Percentiles rank a stretch among this genome's conserved stretches.
These are phyloP conservation scores for Eucalyptus leucophloia DNA, from an alignment of 345 rosid genomes.

Conservation along the genomic window DNA sequence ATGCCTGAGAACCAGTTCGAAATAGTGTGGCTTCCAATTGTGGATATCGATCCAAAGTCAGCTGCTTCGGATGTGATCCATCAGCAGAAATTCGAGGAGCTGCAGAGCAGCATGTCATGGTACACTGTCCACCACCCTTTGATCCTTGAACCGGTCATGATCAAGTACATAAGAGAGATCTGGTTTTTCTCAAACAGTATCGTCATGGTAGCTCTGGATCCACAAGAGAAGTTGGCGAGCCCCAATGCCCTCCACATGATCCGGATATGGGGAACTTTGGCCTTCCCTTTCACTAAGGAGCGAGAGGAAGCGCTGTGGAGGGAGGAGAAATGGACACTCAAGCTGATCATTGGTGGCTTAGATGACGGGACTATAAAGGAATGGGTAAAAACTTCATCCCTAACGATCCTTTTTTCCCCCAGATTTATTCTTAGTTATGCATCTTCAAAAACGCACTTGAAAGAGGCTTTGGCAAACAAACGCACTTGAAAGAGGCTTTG, in stretches of 20 bases:
- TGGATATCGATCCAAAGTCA: slow-evolving; percentile 5
- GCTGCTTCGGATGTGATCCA: slow-evolving; percentile 5
- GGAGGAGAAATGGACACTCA: slow-evolving; percentile 7
- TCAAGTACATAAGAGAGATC: slow-evolving; percentile 11
- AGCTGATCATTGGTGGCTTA: slow-evolving; percentile 1
- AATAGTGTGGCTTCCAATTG: slow-evolving; percentile 34
- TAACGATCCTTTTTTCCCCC: neutral
- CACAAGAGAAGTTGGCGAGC: slow-evolving; percentile 3
- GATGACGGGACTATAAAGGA: neutral
- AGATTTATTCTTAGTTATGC: neutral
- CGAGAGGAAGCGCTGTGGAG: slow-evolving; percentile 16
- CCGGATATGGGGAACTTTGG: slow-evolving; percentile 11
- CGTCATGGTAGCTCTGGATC: slow-evolving; percentile 12
- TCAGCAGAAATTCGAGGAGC: slow-evolving; percentile 4
- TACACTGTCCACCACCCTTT: slow-evolving; percentile 9
- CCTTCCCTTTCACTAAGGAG: slow-evolving; percentile 5
- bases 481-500: neutral
- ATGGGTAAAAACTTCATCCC: slow-evolving; percentile 7
- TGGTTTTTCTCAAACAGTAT: slow-evolving; percentile 7
- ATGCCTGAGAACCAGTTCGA: slow-evolving; percentile 5
- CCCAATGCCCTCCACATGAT: slow-evolving; percentile 12
- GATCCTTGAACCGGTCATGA: slow-evolving; percentile 2
- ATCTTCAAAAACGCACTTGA: neutral
- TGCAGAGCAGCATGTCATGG: slow-evolving; percentile 17
- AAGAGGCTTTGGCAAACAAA: neutral